These are phyloP conservation scores for Apophysomyces variabilis DNA, from an alignment of 371 early-diverging fungal genomes.

Conservation along the genomic window DNA sequence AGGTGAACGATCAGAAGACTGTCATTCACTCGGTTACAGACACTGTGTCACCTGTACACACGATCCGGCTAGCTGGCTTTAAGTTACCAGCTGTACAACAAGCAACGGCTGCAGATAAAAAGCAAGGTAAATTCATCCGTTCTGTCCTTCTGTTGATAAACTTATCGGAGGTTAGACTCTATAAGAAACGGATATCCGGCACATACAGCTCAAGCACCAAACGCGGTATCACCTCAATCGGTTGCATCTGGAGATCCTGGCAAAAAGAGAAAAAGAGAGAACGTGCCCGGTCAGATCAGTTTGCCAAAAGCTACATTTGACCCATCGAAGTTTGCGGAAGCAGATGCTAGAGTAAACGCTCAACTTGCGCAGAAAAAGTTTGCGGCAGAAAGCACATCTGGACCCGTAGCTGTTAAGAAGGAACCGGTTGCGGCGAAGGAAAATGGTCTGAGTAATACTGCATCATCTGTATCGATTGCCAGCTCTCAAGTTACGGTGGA, in stretches of 20 bases:
- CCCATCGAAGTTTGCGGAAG: constrained; percentile 39
- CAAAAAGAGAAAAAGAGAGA: constrained; percentile 49
- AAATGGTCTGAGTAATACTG: constrained; percentile 9
- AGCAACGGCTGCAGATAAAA: constrained; percentile 8
- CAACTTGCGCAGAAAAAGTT: constrained; percentile 28
- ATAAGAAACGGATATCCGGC: neutral
- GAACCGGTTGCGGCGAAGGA: constrained; percentile 4
- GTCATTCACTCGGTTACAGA: constrained; percentile 47
- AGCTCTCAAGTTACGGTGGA: neutral
- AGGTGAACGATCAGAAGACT: constrained; percentile 50
- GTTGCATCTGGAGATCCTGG: constrained; percentile 25
- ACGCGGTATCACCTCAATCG: constrained; percentile 34
- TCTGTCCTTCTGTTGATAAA: neutral
- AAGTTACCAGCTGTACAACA: constrained; percentile 43
- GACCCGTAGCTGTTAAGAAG: constrained; percentile 9
- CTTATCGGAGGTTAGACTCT: constrained; percentile 5
- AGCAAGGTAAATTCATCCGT: neutral
- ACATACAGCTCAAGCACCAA: neutral
- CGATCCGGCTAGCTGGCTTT: constrained; percentile 62
- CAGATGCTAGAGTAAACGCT: constrained; percentile 24
- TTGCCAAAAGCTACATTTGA: constrained; percentile 46
- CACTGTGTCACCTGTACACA: constrained; percentile 41
- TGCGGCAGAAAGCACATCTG: constrained; percentile 17
- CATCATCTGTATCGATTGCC: constrained; percentile 16
- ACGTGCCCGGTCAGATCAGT: constrained; percentile 44